A percentile compares a stretch with the other conserved stretches of the same genome.
phyloP scores from a whole-genome alignment of 2,329 filamentous ascomycete genomes.

The Neopestalotiopsis clavispora region DNA sequence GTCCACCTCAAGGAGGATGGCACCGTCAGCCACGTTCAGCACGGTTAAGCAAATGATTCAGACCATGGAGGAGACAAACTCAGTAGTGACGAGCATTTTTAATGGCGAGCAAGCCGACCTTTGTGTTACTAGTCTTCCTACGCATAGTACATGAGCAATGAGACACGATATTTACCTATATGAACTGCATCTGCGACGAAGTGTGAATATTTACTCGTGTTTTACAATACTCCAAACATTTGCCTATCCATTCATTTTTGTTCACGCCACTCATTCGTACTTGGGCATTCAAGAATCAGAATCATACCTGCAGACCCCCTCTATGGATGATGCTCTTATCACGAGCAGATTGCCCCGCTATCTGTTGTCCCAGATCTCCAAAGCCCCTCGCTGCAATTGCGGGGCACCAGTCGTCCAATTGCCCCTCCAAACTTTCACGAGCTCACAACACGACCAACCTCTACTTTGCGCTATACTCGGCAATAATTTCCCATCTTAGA shows the following conservation, averaged over 20 bases:
- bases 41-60: slow-evolving; percentile 47
- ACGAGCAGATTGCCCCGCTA: neutral
- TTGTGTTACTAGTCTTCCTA: slow-evolving; percentile 17
- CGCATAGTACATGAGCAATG: slow-evolving; percentile 17
- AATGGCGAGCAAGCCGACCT: slow-evolving; percentile 1
- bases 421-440: slow-evolving; percentile 40
- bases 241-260: neutral
- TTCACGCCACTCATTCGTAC: no score
- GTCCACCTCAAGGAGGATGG: slow-evolving; percentile 65
- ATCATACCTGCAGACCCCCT: neutral
- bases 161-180: slow-evolving; percentile 12
- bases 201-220: no score
- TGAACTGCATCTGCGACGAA: no score
- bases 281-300: no score
- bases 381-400: slow-evolving; percentile 23
- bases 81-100: neutral
- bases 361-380: neutral
- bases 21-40: slow-evolving; percentile 62
- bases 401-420: slow-evolving; percentile 26
- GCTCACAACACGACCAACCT: slow-evolving; percentile 22
- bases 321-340: neutral
- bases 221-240: neutral
- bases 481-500: neutral
- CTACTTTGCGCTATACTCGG: neutral
- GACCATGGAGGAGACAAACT: neutral